Base-by-base conservation (phyloP, 331 rosid species). In the Dryas integrifolia region DNA sequence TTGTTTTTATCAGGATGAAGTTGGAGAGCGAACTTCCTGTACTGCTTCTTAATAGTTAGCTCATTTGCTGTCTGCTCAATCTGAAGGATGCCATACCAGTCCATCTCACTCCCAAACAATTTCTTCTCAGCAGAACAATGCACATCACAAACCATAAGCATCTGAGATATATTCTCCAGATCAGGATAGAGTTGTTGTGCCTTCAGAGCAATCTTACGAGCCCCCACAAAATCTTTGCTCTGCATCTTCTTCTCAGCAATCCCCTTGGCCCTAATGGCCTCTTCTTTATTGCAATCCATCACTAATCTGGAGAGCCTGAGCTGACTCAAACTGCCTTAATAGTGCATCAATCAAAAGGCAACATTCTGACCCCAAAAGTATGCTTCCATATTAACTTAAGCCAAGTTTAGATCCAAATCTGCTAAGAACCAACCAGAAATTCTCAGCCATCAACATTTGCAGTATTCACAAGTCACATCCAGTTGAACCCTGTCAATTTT, bases 1-100 rank as follows among this genome's bases (percentile, higher is more conserved):
- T 91, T 91, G 86, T 94, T 94, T 85, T 94, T 94, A 82, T 94
- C 98, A 11, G 98, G 98, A 86, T 94, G 98, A 68, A 94, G 97
- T 75, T 77, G 92, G 59, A 94, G 96, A 49, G 98, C 98, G 61
- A 85, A 83, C 85, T 91, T 94, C 85, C 84, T 90, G 79, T 85
- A 94, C 49, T 94, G 98, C 79, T 88, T 94, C 88, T 83, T 89
- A 72, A 94, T 89, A 65, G 77, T 83, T 45, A 83, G 77, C 70
- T 94, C 98, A 80, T 91, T 63, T 41, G 91, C 92, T 5, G 80
- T 82, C 52, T 58, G 85, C 83, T 90, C 96, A 67, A 91, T 57
- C 83, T 88, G 92, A 79, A 94, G 96, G 80, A 91, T 88, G 44
- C 87, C 86, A 66, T 94, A 94, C 96, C 98, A 94, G 79, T 94